Conservation (phyloP, 495 filamentous ascomycete genomes). For the Stereocaulon alpinum region DNA sequence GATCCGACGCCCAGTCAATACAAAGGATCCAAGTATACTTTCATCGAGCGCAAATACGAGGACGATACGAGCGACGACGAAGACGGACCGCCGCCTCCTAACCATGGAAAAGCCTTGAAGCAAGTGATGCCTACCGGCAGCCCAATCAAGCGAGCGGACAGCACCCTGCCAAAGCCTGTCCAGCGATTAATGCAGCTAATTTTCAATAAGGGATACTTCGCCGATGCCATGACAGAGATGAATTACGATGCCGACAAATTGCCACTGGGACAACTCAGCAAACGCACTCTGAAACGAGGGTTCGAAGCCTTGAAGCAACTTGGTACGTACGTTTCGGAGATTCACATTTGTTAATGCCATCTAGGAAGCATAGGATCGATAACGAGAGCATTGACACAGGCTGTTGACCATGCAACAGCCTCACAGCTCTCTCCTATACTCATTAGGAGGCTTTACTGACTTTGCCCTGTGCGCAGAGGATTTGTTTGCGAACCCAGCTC, state of each 20-base stretch:
- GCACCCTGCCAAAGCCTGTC: conserved; percentile 40
- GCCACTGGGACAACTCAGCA: conserved; percentile 70
- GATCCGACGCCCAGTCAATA: conserved; percentile 28
- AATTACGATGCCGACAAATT: conserved; percentile 70
- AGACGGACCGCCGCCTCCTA: conserved; percentile 24
- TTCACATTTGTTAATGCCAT: too few species aligned
- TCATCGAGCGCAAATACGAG: conserved; percentile 59
- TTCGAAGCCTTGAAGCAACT: conserved; percentile 63
- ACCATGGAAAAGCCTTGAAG: background rate
- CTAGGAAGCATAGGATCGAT: too few species aligned
- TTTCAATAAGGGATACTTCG: conserved; percentile 61
- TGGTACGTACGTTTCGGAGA: conserved; percentile 22
- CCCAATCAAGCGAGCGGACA: background rate
- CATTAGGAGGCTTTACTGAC: too few species aligned
- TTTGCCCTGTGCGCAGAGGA: conserved; percentile 17
- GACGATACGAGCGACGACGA: conserved; percentile 51
- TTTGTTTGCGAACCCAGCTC: conserved; percentile 39
- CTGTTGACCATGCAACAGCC: too few species aligned
- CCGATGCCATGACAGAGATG: conserved; percentile 49
- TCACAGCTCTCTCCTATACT: too few species aligned
- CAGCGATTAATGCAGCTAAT: conserved; percentile 64
- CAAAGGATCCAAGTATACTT: conserved; percentile 53
- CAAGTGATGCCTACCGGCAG: background rate
- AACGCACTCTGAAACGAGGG: conserved; percentile 54
- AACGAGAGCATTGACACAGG: too few species aligned